Percentiles rank a stretch among this genome's conserved stretches.
These are phyloP conservation scores for Phytophthora foliorum DNA, from an alignment of 352 stramenopile genomes.

Conservation along the genomic window DNA sequence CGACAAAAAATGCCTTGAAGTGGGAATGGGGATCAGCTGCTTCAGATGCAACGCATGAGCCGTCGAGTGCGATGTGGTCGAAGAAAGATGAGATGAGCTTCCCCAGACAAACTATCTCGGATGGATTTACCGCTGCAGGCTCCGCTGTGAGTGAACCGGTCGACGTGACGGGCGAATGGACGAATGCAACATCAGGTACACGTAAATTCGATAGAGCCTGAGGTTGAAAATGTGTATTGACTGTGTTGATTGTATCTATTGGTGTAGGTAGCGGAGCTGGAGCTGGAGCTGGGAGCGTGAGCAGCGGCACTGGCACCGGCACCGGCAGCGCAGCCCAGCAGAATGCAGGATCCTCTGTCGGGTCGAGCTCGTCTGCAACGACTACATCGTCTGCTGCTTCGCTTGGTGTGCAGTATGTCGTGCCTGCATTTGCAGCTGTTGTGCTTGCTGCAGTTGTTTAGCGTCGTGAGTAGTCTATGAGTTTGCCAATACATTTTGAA, in stretches of 20 bases:
- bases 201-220: not conserved
- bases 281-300: slow-evolving; percentile 5
- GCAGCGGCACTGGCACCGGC: slow-evolving; percentile 11
- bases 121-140: slow-evolving; percentile 38
- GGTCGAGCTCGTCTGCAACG: slow-evolving; percentile 20
- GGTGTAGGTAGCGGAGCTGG: slow-evolving; percentile 22
- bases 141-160: slow-evolving; percentile 52
- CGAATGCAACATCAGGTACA: slow-evolving; percentile 37
- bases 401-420: not conserved
- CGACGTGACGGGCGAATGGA: slow-evolving; percentile 42
- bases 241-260: slow-evolving; percentile 3
- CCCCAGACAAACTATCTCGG: slow-evolving; percentile 40
- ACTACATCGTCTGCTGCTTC: slow-evolving; percentile 20
- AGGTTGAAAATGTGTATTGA: not conserved
- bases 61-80: slow-evolving; percentile 56
- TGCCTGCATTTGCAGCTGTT: slow-evolving; percentile 5
- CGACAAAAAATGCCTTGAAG: slow-evolving; percentile 56
- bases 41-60: slow-evolving; percentile 50
- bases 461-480: not conserved
- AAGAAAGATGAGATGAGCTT: slow-evolving; percentile 62
- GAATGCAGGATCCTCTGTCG: slow-evolving; percentile 1
- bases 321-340: slow-evolving; percentile 8
- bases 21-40: slow-evolving; percentile 74
- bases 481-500: not conserved
- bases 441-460: slow-evolving; percentile 7